Evolutionary conservation across 768 basidiomycete genomes (phyloP).

Genomic region (Paxillus involutus): DNA sequence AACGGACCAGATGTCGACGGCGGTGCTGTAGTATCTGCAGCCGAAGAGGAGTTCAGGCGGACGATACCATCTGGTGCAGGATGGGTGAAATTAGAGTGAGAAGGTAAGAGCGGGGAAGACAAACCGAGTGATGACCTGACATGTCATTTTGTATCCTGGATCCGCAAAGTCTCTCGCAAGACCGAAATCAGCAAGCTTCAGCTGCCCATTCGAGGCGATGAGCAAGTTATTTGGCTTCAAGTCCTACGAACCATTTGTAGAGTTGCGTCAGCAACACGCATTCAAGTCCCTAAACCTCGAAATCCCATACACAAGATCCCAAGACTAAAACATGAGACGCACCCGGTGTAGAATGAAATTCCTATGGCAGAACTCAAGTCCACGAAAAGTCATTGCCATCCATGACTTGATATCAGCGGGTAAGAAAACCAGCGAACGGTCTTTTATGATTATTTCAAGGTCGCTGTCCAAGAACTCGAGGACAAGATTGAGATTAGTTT

Average conservation of each 20-base stretch:
- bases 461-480: conserved; percentile 96
- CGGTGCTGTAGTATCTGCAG: conserved; percentile 84
- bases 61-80: conserved; percentile 87
- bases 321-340: conserved; percentile 24
- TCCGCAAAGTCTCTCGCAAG: conserved; percentile 95
- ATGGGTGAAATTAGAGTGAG: neutral
- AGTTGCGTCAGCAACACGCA: conserved; percentile 11
- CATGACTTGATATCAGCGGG: conserved; percentile 97
- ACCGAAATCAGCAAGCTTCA: conserved; percentile 99
- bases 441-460: conserved; percentile 95
- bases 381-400: conserved; percentile 98
- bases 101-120: conserved; percentile 21
- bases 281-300: conserved; percentile 3
- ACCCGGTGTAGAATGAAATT: conserved; percentile 94
- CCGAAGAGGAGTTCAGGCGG: conserved; percentile 95
- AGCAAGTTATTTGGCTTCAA: conserved; percentile 98
- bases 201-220: conserved; percentile 83
- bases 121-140: conserved; percentile 95
- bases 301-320: conserved; percentile 8
- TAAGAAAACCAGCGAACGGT: conserved; percentile 87
- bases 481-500: conserved; percentile 95
- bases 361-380: conserved; percentile 97
- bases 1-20: conserved; percentile 96
- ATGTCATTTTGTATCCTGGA: conserved; percentile 95
- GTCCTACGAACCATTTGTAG: conserved; percentile 58